Evolutionary conservation across 164 flowering plant genomes (phyloP), one percentile per base, ranked within the genome.

Genomic region (Vitis rupestris): DNA sequence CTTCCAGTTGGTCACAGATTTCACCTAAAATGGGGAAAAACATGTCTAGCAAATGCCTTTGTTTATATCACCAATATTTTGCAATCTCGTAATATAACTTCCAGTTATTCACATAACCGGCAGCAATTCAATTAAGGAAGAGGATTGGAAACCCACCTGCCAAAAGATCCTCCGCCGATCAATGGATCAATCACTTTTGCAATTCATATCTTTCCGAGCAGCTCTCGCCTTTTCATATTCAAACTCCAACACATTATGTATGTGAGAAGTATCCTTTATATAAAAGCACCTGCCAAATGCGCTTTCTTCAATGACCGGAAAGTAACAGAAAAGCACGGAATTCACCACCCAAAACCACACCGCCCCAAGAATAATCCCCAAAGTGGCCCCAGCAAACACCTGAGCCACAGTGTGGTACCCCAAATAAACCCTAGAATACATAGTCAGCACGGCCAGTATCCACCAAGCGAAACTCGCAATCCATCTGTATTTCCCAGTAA

Each of bases 201-300:
- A 70, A 1, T 68, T 76, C 67, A 70, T 27, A 14, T 75, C 69
- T 57, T 80, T 86, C 72, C 97, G 76, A 4, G 90, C 97, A 54
- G 88, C 93, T 65, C 95, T 81, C 0, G 97, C 91, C 75, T 92
- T 89, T 2, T 94, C 97, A 49, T 92, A 95, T 86, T 95, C 98
- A 64, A 94, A 95, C 79, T 91, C 87, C 78, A 95, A 70, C 69
- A 87, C 96, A 78, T 95, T 82, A 17, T 73, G 75, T 29, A 95
- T 86, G 69, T 95, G 99, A 0, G 98, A 90, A 70, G 92, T 88
- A 75, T 95, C 99, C 89, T 95, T 95, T 14, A 92, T 57, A 76
- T 93, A 95, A 54, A 95, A 85, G 72, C 37, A 59, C 76, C 92
- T 88, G 71, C 98, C 97, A 65, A 91, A 59, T 7, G 70, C 74